Evolutionary conservation across 495 filamentous ascomycete genomes (phyloP).

Genomic region (Staphylotrichum tortipilum): DNA sequence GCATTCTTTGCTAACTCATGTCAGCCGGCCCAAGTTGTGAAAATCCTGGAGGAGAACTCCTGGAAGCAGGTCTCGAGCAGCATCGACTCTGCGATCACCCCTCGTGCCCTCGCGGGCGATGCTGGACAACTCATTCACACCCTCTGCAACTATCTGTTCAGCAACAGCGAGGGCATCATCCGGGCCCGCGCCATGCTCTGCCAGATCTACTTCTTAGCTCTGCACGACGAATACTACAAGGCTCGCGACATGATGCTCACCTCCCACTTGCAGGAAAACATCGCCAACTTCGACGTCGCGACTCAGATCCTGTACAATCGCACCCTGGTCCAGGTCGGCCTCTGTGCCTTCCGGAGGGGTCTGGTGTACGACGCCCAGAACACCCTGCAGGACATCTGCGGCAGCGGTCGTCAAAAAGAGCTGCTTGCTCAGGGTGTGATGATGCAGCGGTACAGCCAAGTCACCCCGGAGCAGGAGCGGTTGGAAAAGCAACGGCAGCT

Average conservation of each 20-base stretch:
- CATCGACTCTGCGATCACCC: slow-evolving; percentile 72
- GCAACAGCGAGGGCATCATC: slow-evolving; percentile 87
- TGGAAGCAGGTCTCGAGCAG: slow-evolving; percentile 72
- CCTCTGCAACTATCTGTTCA: slow-evolving; percentile 90
- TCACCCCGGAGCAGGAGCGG: slow-evolving; percentile 93
- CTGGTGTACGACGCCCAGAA: slow-evolving; percentile 96
- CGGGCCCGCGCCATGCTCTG: slow-evolving; percentile 94
- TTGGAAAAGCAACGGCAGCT: slow-evolving; percentile 92
- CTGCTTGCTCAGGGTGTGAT: slow-evolving; percentile 95
- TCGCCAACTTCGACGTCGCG: slow-evolving; percentile 86
- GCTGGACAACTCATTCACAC: slow-evolving; percentile 69
- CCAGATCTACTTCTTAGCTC: slow-evolving; percentile 95
- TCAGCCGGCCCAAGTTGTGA: slow-evolving; percentile 81
- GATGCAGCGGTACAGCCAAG: slow-evolving; percentile 90
- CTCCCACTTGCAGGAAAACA: slow-evolving; percentile 97
- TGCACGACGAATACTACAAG: slow-evolving; percentile 95
- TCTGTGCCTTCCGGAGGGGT: slow-evolving; percentile 95
- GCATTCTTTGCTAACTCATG: slow-evolving; percentile 17
- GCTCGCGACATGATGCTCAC: slow-evolving; percentile 98
- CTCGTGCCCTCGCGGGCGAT: slow-evolving; percentile 54
- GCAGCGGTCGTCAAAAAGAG: slow-evolving; percentile 94
- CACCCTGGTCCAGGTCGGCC: slow-evolving; percentile 92
- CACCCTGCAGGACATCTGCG: slow-evolving; percentile 94
- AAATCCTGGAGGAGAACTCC: slow-evolving; percentile 80
- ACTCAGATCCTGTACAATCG: slow-evolving; percentile 99